A percentile compares a stretch with the other conserved stretches of the same genome.
These are phyloP conservation scores for Trypanosoma brucei DNA, from an alignment of 208 protist genomes.

Conservation along the genomic window DNA sequence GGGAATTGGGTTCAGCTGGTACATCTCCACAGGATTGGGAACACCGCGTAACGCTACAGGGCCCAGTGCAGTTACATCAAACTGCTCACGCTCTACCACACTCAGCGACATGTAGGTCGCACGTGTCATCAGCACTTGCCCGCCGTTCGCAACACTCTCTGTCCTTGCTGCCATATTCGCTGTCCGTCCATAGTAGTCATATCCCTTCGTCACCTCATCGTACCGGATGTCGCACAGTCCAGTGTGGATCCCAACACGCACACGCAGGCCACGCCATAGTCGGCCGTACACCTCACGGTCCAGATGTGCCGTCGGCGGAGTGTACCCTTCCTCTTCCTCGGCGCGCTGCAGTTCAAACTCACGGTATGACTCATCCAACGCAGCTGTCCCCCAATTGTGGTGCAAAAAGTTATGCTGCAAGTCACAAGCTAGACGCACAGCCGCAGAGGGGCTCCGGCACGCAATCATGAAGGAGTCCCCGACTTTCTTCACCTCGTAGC, in stretches of 20 bases:
- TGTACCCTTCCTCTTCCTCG: conserved; percentile 8
- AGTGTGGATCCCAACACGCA: conserved; percentile 22
- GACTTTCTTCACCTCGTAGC: neutral
- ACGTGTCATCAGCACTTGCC: neutral
- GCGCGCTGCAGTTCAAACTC: conserved; percentile 27
- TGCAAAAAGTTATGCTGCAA: conserved; percentile 41
- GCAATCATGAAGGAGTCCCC: neutral
- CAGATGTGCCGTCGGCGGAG: conserved; percentile 25
- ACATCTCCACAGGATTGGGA: conserved; percentile 40
- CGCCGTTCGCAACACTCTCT: neutral
- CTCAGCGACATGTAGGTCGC: neutral
- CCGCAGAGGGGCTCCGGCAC: conserved; percentile 33
- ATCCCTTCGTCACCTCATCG: neutral
- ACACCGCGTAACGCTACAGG: conserved; percentile 38
- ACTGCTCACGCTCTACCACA: neutral
- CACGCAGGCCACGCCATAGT: conserved; percentile 37
- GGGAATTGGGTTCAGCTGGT: conserved; percentile 36
- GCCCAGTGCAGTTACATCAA: conserved; percentile 36
- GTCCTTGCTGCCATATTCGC: neutral
- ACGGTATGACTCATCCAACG: conserved; percentile 23
- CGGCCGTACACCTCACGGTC: conserved; percentile 23
- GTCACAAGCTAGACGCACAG: conserved; percentile 33
- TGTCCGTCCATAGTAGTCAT: neutral
- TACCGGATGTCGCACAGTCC: neutral
- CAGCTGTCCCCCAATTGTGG: conserved; percentile 31